phyloP scores from a whole-genome alignment of 495 filamentous ascomycete genomes.

The Staphylotrichum tortipilum region DNA sequence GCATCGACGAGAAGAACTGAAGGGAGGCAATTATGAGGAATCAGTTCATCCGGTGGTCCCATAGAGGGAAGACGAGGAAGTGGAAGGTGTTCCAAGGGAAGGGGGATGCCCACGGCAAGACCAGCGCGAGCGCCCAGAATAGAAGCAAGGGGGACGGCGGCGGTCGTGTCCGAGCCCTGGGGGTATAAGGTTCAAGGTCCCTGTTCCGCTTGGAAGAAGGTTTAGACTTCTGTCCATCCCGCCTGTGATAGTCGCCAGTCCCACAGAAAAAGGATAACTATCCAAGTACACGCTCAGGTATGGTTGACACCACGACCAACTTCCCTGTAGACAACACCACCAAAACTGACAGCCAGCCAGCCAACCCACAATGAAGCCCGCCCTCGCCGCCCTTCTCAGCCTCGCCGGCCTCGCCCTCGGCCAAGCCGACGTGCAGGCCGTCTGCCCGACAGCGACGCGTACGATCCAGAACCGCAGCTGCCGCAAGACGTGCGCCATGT shows the following conservation, averaged over 20 bases:
- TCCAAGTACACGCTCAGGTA: no score
- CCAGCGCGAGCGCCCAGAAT: not conserved
- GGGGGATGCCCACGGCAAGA: not conserved
- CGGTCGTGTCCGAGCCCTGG: not conserved
- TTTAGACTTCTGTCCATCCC: no score
- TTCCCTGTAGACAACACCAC: not conserved
- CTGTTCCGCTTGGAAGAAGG: not conserved
- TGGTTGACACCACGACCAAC: not conserved
- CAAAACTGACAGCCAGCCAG: no score
- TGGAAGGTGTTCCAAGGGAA: not conserved
- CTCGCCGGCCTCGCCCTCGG: conserved; percentile 16
- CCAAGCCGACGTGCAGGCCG: conserved; percentile 6
- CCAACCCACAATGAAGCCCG: conserved; percentile 14
- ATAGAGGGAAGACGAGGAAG: conserved; percentile 9
- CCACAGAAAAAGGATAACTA: no score
- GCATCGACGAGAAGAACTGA: not conserved
- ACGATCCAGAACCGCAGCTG: conserved; percentile 21
- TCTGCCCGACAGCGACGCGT: conserved; percentile 23
- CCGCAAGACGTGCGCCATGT: conserved; percentile 17
- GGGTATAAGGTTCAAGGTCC: not conserved
- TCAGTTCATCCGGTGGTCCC: conserved; percentile 11
- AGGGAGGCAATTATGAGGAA: conserved; percentile 2
- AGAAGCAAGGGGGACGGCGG: not conserved
- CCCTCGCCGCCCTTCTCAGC: conserved; percentile 12
- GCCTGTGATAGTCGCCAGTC: no score